Evolutionary conservation across 352 stramenopile genomes (phyloP).

Genomic region (Pythium myriotylum): DNA sequence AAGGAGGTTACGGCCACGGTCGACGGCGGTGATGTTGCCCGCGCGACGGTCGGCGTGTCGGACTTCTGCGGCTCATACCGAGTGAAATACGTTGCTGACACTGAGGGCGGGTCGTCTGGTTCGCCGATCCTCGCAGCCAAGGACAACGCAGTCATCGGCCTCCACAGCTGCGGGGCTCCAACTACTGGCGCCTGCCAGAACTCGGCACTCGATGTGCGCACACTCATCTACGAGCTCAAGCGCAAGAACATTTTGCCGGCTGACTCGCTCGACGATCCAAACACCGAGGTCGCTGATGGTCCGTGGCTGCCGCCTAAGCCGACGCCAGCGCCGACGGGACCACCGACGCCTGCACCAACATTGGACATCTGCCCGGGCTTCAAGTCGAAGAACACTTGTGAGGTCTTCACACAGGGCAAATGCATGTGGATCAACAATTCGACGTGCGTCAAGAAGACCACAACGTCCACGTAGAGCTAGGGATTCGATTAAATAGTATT

Average conservation of each 20-base stretch:
- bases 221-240: constrained; percentile 36
- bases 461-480: not conserved
- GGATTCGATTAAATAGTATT: not conserved
- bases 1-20: constrained; percentile 35
- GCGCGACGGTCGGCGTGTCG: constrained; percentile 24
- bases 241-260: constrained; percentile 29
- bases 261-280: constrained; percentile 31
- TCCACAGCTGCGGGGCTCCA: constrained; percentile 48
- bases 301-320: constrained; percentile 30
- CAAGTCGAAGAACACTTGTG: constrained; percentile 31
- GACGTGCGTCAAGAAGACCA: constrained; percentile 22
- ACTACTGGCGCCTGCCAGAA: constrained; percentile 30
- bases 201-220: constrained; percentile 34
- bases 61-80: constrained; percentile 36
- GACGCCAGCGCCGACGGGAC: constrained; percentile 13
- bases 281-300: constrained; percentile 20
- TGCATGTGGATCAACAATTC: constrained; percentile 18
- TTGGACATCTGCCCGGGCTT: constrained; percentile 35
- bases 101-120: constrained; percentile 40
- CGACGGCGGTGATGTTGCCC: constrained; percentile 32
- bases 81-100: constrained; percentile 46
- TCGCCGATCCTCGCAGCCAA: constrained; percentile 40
- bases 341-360: constrained; percentile 31
- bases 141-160: constrained; percentile 46
- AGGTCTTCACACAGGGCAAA: constrained; percentile 30